Percentiles rank a stretch among this genome's conserved stretches.
These are phyloP conservation scores for Leccinum griseonigrum DNA, from an alignment of 1,284 basidiomycete species.

Conservation along the genomic window DNA sequence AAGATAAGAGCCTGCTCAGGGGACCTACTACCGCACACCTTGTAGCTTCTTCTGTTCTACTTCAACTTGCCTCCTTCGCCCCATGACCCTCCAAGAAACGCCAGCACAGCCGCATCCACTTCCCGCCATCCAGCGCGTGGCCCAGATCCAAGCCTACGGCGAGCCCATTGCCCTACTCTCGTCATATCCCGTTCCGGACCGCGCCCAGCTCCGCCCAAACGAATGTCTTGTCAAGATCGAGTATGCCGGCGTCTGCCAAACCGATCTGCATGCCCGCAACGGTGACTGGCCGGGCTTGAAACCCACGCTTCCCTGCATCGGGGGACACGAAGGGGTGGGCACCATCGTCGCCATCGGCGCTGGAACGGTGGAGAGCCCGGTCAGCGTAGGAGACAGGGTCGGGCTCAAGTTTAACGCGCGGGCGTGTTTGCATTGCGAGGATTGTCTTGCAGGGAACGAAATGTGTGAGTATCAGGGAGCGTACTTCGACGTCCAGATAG, in stretches of 20 bases:
- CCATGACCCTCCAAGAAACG: slow-evolving; percentile 3
- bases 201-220: slow-evolving; percentile 56
- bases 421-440: slow-evolving; percentile 60
- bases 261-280: slow-evolving; percentile 59
- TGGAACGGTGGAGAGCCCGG: slow-evolving; percentile 38
- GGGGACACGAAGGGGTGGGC: slow-evolving; percentile 68
- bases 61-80: not conserved
- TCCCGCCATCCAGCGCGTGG: slow-evolving; percentile 48
- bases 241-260: slow-evolving; percentile 64
- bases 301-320: slow-evolving; percentile 57
- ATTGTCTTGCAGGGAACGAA: slow-evolving; percentile 59
- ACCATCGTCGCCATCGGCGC: slow-evolving; percentile 67
- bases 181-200: slow-evolving; percentile 51
- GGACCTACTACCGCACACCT: not conserved
- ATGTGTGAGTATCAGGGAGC: slow-evolving; percentile 35
- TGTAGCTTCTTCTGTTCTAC: too few species aligned
- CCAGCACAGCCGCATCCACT: slow-evolving; percentile 16
- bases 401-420: slow-evolving; percentile 75
- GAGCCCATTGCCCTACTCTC: slow-evolving; percentile 36
- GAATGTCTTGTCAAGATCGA: slow-evolving; percentile 68
- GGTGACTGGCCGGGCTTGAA: slow-evolving; percentile 50
- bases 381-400: slow-evolving; percentile 63
- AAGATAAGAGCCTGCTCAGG: not conserved
- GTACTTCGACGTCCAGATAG: not conserved
- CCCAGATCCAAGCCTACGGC: slow-evolving; percentile 41